Conservation (phyloP, 306 rosid genomes). For the Ormosia emarginata region DNA sequence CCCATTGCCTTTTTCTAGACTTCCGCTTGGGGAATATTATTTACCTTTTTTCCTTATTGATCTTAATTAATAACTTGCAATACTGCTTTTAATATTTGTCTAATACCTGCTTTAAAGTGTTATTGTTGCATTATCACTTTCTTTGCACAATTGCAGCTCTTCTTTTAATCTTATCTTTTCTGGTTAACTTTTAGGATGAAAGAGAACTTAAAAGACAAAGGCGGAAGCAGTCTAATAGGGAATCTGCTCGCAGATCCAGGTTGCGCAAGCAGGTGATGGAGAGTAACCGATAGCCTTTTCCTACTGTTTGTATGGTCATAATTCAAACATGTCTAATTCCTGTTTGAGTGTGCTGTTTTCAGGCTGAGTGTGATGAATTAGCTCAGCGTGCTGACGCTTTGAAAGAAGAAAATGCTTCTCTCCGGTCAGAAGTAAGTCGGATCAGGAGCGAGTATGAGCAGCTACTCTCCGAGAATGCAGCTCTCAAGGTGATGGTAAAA, state of each 20-base stretch:
- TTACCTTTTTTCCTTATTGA: neutral
- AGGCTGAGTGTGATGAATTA: slow-evolving; percentile 98
- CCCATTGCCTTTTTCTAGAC: neutral
- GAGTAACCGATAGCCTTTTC: neutral
- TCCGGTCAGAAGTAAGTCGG: slow-evolving; percentile 74
- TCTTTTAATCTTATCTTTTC: neutral
- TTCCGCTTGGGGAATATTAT: neutral
- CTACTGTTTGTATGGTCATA: slow-evolving; percentile 14
- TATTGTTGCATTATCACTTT: slow-evolving; percentile 1
- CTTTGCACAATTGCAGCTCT: neutral
- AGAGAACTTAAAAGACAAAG: slow-evolving; percentile 93
- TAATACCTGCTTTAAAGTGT: neutral
- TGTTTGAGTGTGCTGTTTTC: slow-evolving; percentile 19
- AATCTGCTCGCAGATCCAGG: slow-evolving; percentile 97
- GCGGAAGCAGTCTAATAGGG: slow-evolving; percentile 96
- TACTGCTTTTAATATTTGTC: neutral
- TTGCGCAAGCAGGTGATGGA: slow-evolving; percentile 87
- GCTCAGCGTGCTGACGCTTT: slow-evolving; percentile 86
- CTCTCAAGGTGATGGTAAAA: slow-evolving; percentile 68
- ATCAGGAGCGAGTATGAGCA: slow-evolving; percentile 86
- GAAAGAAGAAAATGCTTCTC: slow-evolving; percentile 81
- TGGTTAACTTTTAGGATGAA: slow-evolving; percentile 66
- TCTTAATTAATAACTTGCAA: neutral
- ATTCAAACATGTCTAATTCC: neutral
- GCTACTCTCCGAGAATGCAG: slow-evolving; percentile 80